phyloP scores from a whole-genome alignment of 2,329 filamentous ascomycete species.

The Aspergillus carbonarius region DNA sequence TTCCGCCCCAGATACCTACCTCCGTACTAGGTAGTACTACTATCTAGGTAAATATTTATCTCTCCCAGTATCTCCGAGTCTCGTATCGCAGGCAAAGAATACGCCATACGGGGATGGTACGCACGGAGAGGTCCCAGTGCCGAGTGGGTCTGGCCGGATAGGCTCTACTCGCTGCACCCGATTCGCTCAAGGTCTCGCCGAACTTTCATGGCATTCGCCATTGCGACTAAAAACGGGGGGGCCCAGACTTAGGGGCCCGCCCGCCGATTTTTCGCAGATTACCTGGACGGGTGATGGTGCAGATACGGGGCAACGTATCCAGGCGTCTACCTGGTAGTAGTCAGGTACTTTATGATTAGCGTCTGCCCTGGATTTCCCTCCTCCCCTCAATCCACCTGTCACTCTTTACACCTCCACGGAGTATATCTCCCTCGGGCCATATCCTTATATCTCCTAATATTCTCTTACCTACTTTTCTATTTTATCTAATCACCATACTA shows the following conservation, averaged over 20 bases:
- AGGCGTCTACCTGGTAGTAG: neutral
- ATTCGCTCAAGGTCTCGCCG: neutral
- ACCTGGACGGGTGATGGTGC: neutral
- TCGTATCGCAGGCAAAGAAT: neutral
- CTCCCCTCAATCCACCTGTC: neutral
- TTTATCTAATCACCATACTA: neutral
- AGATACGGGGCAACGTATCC: neutral
- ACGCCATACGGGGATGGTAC: neutral
- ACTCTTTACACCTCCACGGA: slow-evolving; percentile 5
- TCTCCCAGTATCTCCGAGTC: too few relatives aligned
- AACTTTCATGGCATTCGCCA: neutral
- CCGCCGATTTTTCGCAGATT: neutral
- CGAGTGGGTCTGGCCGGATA: neutral
- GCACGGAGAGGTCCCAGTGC: too few relatives aligned
- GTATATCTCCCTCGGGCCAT: neutral
- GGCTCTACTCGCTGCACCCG: neutral
- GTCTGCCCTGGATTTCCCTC: slow-evolving; percentile 3
- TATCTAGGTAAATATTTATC: too few relatives aligned
- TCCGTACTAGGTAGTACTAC: too few relatives aligned
- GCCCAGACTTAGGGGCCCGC: neutral
- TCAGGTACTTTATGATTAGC: slow-evolving; percentile 2
- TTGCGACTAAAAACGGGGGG: neutral
- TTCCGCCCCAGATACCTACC: neutral
- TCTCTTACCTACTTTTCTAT: neutral
- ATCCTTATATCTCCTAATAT: neutral